Evolutionary conservation across 2,329 filamentous ascomycete species (phyloP), one percentile per base, ranked within the genome.

Genomic region (Epichloe festucae): DNA sequence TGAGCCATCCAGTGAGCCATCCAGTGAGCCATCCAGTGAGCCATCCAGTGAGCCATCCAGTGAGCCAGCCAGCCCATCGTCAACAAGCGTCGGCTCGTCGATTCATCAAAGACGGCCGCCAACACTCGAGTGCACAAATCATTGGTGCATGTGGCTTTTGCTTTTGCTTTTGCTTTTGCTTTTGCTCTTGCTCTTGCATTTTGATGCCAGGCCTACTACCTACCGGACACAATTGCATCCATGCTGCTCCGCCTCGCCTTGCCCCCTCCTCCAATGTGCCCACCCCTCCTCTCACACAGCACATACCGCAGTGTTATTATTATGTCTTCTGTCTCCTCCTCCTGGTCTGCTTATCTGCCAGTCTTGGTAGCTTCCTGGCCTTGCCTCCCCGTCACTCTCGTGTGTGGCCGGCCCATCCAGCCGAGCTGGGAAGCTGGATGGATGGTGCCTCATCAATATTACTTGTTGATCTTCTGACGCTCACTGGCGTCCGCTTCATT

Each of bases 371-470:
- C 46, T 27, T 14, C 49, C 40, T 31, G n/a, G 40, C 46, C 36
- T 40, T 11, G 41, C 42, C 11, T 31, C 45, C 42, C 46, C 31
- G 31, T 48, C 36, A 42, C 36, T 46, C 38, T 46, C 43, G 27
- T 46, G 47, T 40, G 27, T 53, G 43, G 51, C 39, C 47, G 43
- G 43, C 38, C 51, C 43, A 50, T 50, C 49, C 49, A 40, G 23
- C 31, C 31, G 7, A n/a, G 12, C 12, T 15, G 5, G 48, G 47
- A 7, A 27, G 23, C 42, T 23, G 21, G 21, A 5, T 50, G 35
- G 38, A 38, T 38, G 46, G 51, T 45, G 41, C 51, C 51, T 35
- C 39, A 41, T 43, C 48, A 27, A 31, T 38, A 21, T 17, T 45
- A 19, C 23, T 5, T 15, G 10, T 46, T 47, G 27, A 53, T 50